Conservation (phyloP, 179 eudicot species). For the Beta lomatogona region DNA sequence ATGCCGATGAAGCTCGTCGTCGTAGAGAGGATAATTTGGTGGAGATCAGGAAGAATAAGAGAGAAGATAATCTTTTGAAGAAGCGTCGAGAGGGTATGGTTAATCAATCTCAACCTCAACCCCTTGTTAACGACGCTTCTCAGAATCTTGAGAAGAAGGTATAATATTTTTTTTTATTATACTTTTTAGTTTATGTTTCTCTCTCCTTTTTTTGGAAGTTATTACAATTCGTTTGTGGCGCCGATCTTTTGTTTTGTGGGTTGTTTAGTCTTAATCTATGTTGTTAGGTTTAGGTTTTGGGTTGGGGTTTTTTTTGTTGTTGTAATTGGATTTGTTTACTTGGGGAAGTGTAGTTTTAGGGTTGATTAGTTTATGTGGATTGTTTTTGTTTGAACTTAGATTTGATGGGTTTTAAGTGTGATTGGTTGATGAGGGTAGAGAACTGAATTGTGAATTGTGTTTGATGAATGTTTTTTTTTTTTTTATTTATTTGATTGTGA, state of each 20-base stretch:
- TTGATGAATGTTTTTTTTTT: background rate
- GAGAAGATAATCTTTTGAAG: conserved; percentile 78
- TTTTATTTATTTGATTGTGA: background rate
- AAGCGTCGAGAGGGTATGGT: conserved; percentile 71
- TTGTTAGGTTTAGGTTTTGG: conserved; percentile 5
- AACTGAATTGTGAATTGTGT: conserved; percentile 5
- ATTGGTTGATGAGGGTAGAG: conserved; percentile 1
- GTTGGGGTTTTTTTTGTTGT: no score
- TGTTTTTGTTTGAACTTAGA: background rate
- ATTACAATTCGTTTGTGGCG: background rate
- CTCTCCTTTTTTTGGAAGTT: background rate
- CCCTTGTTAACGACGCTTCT: conserved; percentile 44
- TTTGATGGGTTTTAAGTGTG: conserved; percentile 11
- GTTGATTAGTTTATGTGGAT: background rate
- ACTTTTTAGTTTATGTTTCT: background rate
- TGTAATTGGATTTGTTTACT: background rate
- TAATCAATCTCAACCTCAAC: conserved; percentile 45
- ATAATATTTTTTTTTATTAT: background rate
- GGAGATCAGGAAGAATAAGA: conserved; percentile 86
- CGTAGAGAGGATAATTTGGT: conserved; percentile 85
- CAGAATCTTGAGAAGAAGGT: conserved; percentile 68
- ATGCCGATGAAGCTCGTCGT: conserved; percentile 82
- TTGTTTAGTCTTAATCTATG: background rate
- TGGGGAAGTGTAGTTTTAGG: background rate
- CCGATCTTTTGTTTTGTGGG: conserved; percentile 36